Percentiles rank a stretch among this genome's conserved stretches.
phyloP scores from a whole-genome alignment of 495 filamentous ascomycete genomes.

The Gamarada debralockiae region DNA sequence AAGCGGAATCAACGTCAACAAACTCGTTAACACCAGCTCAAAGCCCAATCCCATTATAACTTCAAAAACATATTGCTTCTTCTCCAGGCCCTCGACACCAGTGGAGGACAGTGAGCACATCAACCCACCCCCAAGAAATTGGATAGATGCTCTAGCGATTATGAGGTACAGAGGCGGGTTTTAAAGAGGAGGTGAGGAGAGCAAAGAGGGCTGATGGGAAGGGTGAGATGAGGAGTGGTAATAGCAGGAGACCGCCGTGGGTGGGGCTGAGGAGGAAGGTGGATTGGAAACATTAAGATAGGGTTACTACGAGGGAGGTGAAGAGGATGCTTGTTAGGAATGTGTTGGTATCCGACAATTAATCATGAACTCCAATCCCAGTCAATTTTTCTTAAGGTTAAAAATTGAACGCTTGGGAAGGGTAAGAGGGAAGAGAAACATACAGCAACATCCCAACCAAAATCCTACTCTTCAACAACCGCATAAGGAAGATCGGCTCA shows the following conservation, averaged over 20 bases:
- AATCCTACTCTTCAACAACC: slow-evolving; percentile 30
- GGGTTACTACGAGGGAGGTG: slow-evolving; percentile 50
- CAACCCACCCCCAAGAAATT: slow-evolving; percentile 47
- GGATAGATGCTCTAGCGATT: slow-evolving; percentile 40
- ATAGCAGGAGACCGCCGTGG: slow-evolving; percentile 53
- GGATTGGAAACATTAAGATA: slow-evolving; percentile 58
- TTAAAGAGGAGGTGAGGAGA: slow-evolving; percentile 35
- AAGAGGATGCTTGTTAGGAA: slow-evolving; percentile 50
- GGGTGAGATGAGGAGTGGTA: slow-evolving; percentile 46
- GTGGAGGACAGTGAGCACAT: slow-evolving; percentile 33
- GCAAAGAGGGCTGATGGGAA: slow-evolving; percentile 48
- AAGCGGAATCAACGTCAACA: slow-evolving; percentile 15
- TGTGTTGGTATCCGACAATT: slow-evolving; percentile 25
- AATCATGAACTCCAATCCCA: too few relatives aligned
- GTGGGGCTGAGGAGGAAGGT: slow-evolving; percentile 43
- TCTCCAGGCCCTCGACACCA: slow-evolving; percentile 10
- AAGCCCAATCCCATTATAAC: slow-evolving; percentile 27
- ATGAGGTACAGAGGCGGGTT: slow-evolving; percentile 38
- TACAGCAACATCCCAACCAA: slow-evolving; percentile 26
- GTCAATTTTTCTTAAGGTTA: too few relatives aligned
- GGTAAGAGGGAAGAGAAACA: slow-evolving; percentile 33
- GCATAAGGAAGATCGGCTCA: slow-evolving; percentile 37
- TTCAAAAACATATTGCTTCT: slow-evolving; percentile 25
- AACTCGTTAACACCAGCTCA: slow-evolving; percentile 23
- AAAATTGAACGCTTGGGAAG: not conserved